Evolutionary conservation across 2,329 filamentous ascomycete species (phyloP), one percentile per base, ranked within the genome.

Genomic region (Cercospora zeae-maydis): DNA sequence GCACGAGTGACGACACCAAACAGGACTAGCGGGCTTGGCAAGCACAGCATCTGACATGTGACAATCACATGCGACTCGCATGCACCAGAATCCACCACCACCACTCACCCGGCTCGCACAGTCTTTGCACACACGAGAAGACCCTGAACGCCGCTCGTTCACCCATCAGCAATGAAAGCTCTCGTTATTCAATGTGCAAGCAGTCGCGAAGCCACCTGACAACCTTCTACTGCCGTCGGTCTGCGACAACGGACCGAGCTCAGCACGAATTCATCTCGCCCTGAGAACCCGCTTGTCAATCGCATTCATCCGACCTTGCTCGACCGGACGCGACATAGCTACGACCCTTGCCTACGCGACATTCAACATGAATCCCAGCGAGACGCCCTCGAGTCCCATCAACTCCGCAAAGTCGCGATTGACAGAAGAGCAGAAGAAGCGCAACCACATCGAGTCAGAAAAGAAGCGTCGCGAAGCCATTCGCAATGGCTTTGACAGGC

Each of bases 401-500:
- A 63, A 42, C 16, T 59, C 62, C 7, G 59, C 62, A 66, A 87
- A 88, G 69, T 84, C 87, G 37, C 83, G 87, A 66, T 79, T 91
- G 64, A 87, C 86, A 52, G 87, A 89, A 69, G 81, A 85, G 65
- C 86, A 90, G 73, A 90, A 90, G 81, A 89, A 89, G 74, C 84
- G 84, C 71, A 90, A 91, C 73, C 88, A 90, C 76, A 90, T 90
- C 69, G 84, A 85, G 24, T 89, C 86, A 4, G 84, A 86, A 74
- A 83, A 85, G 71, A 86, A 89, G 76, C 85, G 87, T 36, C 85
- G 87, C 49, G 84, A 87, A 62, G 90, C 89, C 13, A 96, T 96
- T 68, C 84, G 92, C 52, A 87, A 91, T 63, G 91, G 90, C 61
- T 96, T 96, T 75, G 91, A 96, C 75, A 84, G 87, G 34, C 83